These are phyloP conservation scores for Anaeramoeba flamelloides DNA, from an alignment of 78 protist species.

Conservation along the genomic window DNA sequence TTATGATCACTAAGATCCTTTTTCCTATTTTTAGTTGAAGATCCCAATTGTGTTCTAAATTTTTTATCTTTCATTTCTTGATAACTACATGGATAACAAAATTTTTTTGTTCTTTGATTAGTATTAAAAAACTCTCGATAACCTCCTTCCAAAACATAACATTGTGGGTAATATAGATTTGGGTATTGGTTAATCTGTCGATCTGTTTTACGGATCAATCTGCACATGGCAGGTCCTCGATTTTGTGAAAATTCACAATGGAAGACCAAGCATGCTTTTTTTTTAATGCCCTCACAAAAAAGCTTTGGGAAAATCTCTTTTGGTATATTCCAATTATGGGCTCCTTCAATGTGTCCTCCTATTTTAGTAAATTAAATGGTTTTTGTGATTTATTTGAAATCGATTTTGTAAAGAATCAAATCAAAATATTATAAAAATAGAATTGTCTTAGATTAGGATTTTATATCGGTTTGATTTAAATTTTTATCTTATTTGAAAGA, in stretches of 20 bases:
- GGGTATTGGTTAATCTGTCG: background rate
- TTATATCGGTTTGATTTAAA: no score
- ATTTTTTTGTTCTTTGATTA: background rate
- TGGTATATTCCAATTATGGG: background rate
- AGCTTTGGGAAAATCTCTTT: background rate
- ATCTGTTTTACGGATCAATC: background rate
- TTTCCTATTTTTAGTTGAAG: no score
- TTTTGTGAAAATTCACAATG: background rate
- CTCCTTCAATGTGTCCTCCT: background rate
- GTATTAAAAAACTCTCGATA: background rate
- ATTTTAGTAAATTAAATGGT: no score
- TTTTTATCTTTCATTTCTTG: background rate
- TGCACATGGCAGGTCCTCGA: background rate
- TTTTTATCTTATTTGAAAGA: no score
- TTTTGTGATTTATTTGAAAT: no score
- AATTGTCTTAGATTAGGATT: no score
- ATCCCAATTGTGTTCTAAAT: background rate
- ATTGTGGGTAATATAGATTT: background rate
- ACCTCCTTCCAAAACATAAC: background rate
- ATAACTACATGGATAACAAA: background rate
- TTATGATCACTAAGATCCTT: no score
- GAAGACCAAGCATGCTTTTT: background rate
- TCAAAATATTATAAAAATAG: no score
- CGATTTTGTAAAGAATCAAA: no score
- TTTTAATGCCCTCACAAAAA: background rate